Conservation (phyloP, 306 rosid genomes). For the Cucumis hystrix region DNA sequence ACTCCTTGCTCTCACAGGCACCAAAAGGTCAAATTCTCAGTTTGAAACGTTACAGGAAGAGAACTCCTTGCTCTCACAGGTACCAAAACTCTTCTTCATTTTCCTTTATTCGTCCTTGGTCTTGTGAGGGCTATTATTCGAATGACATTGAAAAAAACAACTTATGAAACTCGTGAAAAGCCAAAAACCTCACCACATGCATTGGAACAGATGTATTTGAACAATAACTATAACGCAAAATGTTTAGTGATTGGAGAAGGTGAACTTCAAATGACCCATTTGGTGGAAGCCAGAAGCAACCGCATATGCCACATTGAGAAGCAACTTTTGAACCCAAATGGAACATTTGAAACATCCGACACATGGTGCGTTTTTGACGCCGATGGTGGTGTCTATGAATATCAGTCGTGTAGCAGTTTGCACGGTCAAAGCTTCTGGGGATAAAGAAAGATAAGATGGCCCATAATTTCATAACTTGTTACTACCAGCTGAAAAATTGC, state of each 20-base stretch:
- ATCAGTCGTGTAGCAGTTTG: constrained; percentile 14
- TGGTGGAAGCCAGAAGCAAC: not conserved
- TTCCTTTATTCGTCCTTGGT: not conserved
- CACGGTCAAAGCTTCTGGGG: not conserved
- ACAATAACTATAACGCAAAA: constrained; percentile 19
- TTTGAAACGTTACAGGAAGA: constrained; percentile 61
- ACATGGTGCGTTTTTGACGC: constrained; percentile 46
- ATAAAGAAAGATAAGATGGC: not conserved
- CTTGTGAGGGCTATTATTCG: constrained; percentile 9
- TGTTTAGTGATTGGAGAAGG: constrained; percentile 20
- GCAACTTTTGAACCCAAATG: constrained; percentile 21
- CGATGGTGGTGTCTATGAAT: constrained; percentile 10
- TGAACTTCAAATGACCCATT: not conserved
- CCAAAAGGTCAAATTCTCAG: constrained; percentile 27
- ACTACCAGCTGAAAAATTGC: not conserved
- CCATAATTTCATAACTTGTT: not conserved
- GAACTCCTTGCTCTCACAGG: constrained; percentile 68
- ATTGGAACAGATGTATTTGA: constrained; percentile 17
- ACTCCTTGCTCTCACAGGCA: constrained; percentile 66
- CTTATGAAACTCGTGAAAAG: constrained; percentile 19
- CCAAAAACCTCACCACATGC: constrained; percentile 17
- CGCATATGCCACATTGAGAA: not conserved
- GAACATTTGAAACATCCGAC: constrained; percentile 25
- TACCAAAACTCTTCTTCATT: constrained; percentile 5
- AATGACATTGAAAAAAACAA: constrained; percentile 15